Evolutionary conservation across 2,329 filamentous ascomycete species (phyloP), one percentile per base, ranked within the genome.

Genomic region (Trichoderma hamatum): DNA sequence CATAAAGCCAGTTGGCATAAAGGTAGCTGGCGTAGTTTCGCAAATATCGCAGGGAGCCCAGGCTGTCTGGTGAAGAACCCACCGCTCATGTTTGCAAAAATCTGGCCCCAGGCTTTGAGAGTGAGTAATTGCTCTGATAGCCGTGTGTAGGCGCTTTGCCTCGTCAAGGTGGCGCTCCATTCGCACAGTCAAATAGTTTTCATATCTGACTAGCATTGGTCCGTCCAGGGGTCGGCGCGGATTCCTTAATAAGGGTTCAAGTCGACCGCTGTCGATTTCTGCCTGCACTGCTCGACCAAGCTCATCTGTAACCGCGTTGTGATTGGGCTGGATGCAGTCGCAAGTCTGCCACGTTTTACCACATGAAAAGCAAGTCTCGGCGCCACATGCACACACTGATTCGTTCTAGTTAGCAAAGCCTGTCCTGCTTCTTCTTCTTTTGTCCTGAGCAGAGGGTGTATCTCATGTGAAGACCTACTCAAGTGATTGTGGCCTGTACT

Each of bases 401-500:
- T n/a, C 46, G 46, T 6, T 49, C 5, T 3, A 21, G n/a, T 49
- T 24, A 49, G 46, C 43, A 46, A 46, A 3, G 10, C 2, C 9
- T 46, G 19, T 3, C 24, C 19, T 49, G 5, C 34, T 36, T 11
- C 34, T 10, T 36, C 34, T 36, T 30, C 16, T 7, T 43, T 19
- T 19, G 19, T 7, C 39, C 16, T 5, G 2, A 5, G 13, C 13
- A 14, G 1, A 1, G n/a, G 13, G 46, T 24, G n/a, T 49, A 49
- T 21, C n/a, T 49, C 3, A 24, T 21, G 24, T 13, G 7, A 13
- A 49, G 13, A 21, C 56, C 43, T 28, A 88, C 86, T 84, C 3
- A 89, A 88, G 62, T 89, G 85, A 62, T 84, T 80, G 70, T 87
- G 89, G 1, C 87, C 87, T 0, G 43, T 13, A 0, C 71, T 46